phyloP scores from a whole-genome alignment of 257 asterid genomes.

The Solanum sitiens region DNA sequence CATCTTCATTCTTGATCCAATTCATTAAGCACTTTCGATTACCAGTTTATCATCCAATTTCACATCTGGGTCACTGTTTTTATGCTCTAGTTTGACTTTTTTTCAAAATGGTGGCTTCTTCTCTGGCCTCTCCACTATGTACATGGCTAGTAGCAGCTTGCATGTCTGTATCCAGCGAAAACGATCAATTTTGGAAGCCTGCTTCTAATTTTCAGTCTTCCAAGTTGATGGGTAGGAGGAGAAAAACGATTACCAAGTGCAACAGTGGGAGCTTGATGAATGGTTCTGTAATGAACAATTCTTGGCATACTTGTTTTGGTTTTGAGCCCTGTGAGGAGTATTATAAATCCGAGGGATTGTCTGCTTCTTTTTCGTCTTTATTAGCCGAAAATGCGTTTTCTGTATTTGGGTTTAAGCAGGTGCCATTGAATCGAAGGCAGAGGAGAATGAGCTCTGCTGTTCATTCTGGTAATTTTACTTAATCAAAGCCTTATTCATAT shows the following conservation, averaged over 20 bases:
- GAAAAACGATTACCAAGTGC: not conserved
- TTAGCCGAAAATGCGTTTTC: slow-evolving; percentile 13
- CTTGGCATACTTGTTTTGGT: slow-evolving; percentile 7
- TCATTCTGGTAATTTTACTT: slow-evolving; percentile 12
- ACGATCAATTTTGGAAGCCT: not conserved
- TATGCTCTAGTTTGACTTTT: not conserved
- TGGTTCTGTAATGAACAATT: slow-evolving; percentile 11
- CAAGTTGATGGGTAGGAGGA: slow-evolving; percentile 15
- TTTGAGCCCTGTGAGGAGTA: slow-evolving; percentile 24
- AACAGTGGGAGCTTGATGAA: slow-evolving; percentile 12
- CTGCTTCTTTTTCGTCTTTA: slow-evolving; percentile 5
- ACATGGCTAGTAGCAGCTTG: slow-evolving; percentile 37
- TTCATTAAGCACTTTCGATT: not conserved
- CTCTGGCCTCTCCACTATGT: slow-evolving; percentile 27
- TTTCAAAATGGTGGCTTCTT: slow-evolving; percentile 12
- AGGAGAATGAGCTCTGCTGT: slow-evolving; percentile 4
- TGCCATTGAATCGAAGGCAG: slow-evolving; percentile 5
- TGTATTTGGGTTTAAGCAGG: slow-evolving; percentile 11
- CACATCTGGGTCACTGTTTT: not conserved
- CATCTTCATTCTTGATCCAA: not conserved
- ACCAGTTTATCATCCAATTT: not conserved
- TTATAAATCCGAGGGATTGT: slow-evolving; percentile 5
- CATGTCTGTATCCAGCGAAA: slow-evolving; percentile 23
- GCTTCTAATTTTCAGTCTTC: not conserved
- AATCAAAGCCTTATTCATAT: not conserved